Percentiles rank a stretch among this genome's conserved stretches.
Conservation (phyloP, 164 flowering plant genomes). For the Stephania japonica region DNA sequence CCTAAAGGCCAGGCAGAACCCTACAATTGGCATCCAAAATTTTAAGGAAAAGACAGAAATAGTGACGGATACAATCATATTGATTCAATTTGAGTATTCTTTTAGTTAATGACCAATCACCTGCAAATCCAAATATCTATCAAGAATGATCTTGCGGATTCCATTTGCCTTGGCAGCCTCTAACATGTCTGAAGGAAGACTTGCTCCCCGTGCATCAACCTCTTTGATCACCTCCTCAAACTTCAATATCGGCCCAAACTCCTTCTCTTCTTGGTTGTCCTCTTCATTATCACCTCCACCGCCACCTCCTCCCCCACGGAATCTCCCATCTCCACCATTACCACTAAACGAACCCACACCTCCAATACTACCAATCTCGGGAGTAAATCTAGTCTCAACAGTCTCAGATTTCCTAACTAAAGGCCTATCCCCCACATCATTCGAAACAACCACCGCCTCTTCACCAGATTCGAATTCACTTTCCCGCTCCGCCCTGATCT, state of each 20-base stretch:
- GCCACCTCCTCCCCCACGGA: constrained; percentile 34
- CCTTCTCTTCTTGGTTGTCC: constrained; percentile 48
- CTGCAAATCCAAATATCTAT: constrained; percentile 72
- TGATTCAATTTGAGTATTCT: neutral
- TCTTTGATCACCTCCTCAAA: constrained; percentile 61
- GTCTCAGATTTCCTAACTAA: no score
- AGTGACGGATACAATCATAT: neutral
- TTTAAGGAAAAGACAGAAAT: neutral
- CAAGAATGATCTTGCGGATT: constrained; percentile 49
- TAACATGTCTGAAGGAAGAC: constrained; percentile 66
- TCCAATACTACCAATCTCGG: constrained; percentile 16
- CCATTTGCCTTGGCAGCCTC: constrained; percentile 67
- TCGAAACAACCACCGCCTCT: neutral
- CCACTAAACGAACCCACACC: constrained; percentile 20
- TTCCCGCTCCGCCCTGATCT: constrained; percentile 12
- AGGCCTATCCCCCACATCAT: constrained; percentile 1
- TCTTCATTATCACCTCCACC: constrained; percentile 41
- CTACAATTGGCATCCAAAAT: constrained; percentile 26
- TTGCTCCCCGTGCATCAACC: constrained; percentile 44
- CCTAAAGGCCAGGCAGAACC: constrained; percentile 65
- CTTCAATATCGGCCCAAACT: constrained; percentile 65
- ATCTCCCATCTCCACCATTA: constrained; percentile 43
- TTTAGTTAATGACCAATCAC: constrained; percentile 21
- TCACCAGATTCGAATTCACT: constrained; percentile 8
- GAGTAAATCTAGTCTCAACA: constrained; percentile 1